These are phyloP conservation scores for Fusarium clavum DNA, from an alignment of 2,329 filamentous ascomycete species.

Conservation along the genomic window DNA sequence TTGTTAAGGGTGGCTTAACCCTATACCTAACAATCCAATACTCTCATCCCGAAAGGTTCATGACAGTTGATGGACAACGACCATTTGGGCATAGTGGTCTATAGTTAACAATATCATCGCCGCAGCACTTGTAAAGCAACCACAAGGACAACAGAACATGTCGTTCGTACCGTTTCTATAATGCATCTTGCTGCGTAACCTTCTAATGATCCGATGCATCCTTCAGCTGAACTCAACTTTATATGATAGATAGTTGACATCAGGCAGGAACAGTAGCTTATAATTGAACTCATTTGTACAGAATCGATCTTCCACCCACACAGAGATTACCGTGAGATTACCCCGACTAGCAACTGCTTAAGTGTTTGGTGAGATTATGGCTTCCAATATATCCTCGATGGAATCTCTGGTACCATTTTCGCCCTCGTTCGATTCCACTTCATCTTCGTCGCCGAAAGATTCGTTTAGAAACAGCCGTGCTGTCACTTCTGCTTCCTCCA, in stretches of 20 bases:
- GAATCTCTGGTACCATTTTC: not conserved
- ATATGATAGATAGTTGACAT: not conserved
- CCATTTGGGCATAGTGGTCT: not conserved
- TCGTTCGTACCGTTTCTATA: not conserved
- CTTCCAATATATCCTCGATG: slow-evolving; percentile 33
- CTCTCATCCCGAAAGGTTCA: not conserved
- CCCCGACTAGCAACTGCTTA: not conserved
- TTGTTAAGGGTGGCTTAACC: not conserved
- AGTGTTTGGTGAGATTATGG: slow-evolving; percentile 17
- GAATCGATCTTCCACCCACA: not conserved
- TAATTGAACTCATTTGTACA: not conserved
- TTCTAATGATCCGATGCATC: not conserved
- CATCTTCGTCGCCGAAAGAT: slow-evolving; percentile 27
- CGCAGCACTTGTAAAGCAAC: not conserved
- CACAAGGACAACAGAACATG: not conserved
- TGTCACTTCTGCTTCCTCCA: slow-evolving; percentile 74
- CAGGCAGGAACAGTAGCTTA: not conserved
- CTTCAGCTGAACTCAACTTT: not conserved
- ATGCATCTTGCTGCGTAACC: not conserved
- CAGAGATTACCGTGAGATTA: not conserved
- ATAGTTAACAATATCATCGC: not conserved
- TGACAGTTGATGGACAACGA: not conserved
- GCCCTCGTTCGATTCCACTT: not conserved
- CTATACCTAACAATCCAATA: not conserved
- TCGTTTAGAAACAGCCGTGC: slow-evolving; percentile 68